Evolutionary conservation across 768 basidiomycete genomes (phyloP).

Genomic region (Cystofilobasidium bisporidii): DNA sequence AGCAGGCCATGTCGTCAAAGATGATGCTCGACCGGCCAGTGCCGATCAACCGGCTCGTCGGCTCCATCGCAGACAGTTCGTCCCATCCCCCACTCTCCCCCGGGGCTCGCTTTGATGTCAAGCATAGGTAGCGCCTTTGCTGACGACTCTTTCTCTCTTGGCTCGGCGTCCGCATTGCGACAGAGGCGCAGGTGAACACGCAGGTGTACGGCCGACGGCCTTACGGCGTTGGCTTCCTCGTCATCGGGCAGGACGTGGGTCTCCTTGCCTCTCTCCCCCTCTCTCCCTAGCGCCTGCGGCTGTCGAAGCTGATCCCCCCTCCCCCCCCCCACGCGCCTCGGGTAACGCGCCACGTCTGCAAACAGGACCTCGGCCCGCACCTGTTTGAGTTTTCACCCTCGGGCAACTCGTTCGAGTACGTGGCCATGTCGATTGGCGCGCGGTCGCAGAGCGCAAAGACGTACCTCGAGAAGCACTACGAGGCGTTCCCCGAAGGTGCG

Average conservation of each 20-base stretch:
- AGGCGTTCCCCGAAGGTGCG: constrained; percentile 75
- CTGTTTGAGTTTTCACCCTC: constrained; percentile 97
- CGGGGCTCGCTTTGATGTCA: too few species aligned
- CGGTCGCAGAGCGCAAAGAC: constrained; percentile 98
- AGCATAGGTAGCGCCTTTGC: not conserved
- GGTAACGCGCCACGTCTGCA: constrained; percentile 31
- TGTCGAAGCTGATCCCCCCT: too few species aligned
- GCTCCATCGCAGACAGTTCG: constrained; percentile 88
- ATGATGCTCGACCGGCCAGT: constrained; percentile 94
- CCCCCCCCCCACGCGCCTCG: too few species aligned
- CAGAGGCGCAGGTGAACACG: constrained; percentile 97
- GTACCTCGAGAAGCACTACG: constrained; percentile 89
- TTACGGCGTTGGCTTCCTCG: constrained; percentile 97
- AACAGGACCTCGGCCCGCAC: constrained; percentile 79
- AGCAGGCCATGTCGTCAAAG: constrained; percentile 88
- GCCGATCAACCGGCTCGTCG: constrained; percentile 86
- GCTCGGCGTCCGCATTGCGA: constrained; percentile 3
- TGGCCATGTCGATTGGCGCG: constrained; percentile 96
- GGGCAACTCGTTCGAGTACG: constrained; percentile 94
- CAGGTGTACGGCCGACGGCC: constrained; percentile 96
- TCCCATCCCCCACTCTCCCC: too few species aligned
- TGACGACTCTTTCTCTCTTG: not conserved
- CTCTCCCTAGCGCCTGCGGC: not conserved
- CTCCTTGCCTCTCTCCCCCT: too few species aligned
- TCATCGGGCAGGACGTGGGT: constrained; percentile 75